Evolutionary conservation across 257 asterid genomes (phyloP).

Genomic region (Anisodus tanguticus): DNA sequence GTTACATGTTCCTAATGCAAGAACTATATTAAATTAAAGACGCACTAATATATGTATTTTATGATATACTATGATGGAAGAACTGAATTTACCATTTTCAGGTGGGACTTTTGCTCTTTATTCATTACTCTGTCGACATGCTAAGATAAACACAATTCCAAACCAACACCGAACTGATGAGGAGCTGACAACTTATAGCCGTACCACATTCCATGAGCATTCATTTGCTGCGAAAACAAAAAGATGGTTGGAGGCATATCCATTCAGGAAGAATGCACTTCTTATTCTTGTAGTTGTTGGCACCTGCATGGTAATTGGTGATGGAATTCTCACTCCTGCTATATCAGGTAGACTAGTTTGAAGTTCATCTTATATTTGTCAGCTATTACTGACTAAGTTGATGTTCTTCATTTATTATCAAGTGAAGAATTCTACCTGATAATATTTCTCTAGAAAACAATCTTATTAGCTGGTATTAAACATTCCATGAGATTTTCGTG

Average conservation of each 20-base stretch:
- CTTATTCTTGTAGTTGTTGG: constrained; percentile 42
- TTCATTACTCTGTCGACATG: constrained; percentile 97
- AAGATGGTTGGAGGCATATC: constrained; percentile 80
- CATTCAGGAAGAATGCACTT: constrained; percentile 66
- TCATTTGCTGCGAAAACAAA: constrained; percentile 93
- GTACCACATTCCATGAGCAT: constrained; percentile 78
- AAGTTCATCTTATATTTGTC: constrained; percentile 25
- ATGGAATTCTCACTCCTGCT: constrained; percentile 46
- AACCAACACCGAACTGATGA: constrained; percentile 97
- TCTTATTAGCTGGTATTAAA: not conserved
- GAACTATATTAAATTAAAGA: constrained; percentile 13
- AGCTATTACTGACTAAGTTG: not conserved
- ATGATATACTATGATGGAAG: constrained; percentile 7
- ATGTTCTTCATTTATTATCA: not conserved
- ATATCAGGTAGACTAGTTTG: constrained; percentile 34
- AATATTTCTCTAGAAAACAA: not conserved
- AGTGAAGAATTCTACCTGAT: constrained; percentile 21
- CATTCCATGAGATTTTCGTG: not conserved
- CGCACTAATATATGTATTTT: not conserved
- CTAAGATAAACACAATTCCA: constrained; percentile 85
- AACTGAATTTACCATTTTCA: constrained; percentile 31
- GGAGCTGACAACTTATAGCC: constrained; percentile 97
- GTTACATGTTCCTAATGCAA: not conserved
- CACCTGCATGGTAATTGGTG: constrained; percentile 45
- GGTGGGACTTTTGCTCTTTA: constrained; percentile 98